phyloP scores from a whole-genome alignment of 164 flowering plant genomes.

The Liriodendron chinense region DNA sequence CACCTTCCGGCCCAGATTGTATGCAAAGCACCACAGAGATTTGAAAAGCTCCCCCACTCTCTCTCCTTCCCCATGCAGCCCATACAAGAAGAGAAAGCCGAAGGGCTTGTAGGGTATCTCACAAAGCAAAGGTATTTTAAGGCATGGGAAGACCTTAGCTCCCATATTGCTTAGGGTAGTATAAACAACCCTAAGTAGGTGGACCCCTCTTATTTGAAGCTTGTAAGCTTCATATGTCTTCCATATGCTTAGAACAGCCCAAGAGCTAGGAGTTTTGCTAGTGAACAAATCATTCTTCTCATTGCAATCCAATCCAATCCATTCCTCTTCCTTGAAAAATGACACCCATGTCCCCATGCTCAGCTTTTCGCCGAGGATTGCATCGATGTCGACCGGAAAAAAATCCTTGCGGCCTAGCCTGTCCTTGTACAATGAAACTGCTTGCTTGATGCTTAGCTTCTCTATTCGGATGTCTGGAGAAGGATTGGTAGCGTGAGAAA shows the following conservation, averaged over 20 bases:
- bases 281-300: constrained; percentile 18
- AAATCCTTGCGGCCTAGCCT: constrained; percentile 30
- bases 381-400: constrained; percentile 39
- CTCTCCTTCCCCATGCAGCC: constrained; percentile 53
- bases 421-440: constrained; percentile 37
- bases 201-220: constrained; percentile 33
- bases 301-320: constrained; percentile 28
- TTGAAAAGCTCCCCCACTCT: constrained; percentile 44
- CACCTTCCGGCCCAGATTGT: constrained; percentile 31
- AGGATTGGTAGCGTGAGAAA: constrained; percentile 7
- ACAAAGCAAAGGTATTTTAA: constrained; percentile 18
- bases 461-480: constrained; percentile 29
- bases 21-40: constrained; percentile 43
- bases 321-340: constrained; percentile 36
- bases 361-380: constrained; percentile 39
- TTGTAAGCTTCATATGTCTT: constrained; percentile 39
- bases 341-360: constrained; percentile 56
- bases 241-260: constrained; percentile 54
- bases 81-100: constrained; percentile 51
- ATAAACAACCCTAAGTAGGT: constrained; percentile 22
- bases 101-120: constrained; percentile 26
- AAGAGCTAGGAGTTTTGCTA: constrained; percentile 35
- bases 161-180: constrained; percentile 30
- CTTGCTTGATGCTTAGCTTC: constrained; percentile 39
- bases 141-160: constrained; percentile 37